Evolutionary conservation across 2,329 filamentous ascomycete genomes (phyloP), one percentile per base, ranked within the genome.

Genomic region (Fusarium decemcellulare): DNA sequence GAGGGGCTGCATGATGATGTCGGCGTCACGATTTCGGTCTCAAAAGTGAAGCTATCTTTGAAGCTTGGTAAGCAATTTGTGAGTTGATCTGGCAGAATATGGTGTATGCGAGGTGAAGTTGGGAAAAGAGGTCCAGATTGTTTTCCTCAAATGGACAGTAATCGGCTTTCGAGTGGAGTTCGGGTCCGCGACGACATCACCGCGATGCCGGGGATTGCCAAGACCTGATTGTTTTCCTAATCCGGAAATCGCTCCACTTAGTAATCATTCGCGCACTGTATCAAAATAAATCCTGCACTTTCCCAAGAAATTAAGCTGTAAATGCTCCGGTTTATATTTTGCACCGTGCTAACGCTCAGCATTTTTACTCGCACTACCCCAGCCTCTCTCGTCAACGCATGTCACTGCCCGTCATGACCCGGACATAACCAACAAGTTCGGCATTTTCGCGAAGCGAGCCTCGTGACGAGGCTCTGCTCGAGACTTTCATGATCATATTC

Each of bases 221-320:
- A 63, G 56, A 57, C 47, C 50, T 2, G 73, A 75, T 72, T 75
- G 66, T 71, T 71, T 75, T 71, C 73, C 73, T 75, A 72, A 68
- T 74, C 10, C 27, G 66, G 65, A 27, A 32, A 16, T 16, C 14
- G 40, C 32, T 37, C n/a, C 12, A 36, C 18, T 23, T 23, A 23
- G 18, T 23, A 23, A 23, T 23, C 18, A 23, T 23, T 23, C 4
- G 2, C 18, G 18, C 18, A 23, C 18, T 23, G 18, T 23, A 15
- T 51, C 36, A 53, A 29, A 61, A 72, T 72, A 44, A n/a, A 4
- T 3, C 2, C 6, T 12, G 2, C 44, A 44, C 0, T 2, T 1
- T 8, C 1, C 2, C 1, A 0, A 1, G 4, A 7, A 7, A 10
- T 4, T 5, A 5, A 2, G 15, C 2, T 3, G 7, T 0, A 10